These are phyloP conservation scores for Cyclotella baltica DNA, from an alignment of 108 stramenopile genomes.

Conservation along the genomic window DNA sequence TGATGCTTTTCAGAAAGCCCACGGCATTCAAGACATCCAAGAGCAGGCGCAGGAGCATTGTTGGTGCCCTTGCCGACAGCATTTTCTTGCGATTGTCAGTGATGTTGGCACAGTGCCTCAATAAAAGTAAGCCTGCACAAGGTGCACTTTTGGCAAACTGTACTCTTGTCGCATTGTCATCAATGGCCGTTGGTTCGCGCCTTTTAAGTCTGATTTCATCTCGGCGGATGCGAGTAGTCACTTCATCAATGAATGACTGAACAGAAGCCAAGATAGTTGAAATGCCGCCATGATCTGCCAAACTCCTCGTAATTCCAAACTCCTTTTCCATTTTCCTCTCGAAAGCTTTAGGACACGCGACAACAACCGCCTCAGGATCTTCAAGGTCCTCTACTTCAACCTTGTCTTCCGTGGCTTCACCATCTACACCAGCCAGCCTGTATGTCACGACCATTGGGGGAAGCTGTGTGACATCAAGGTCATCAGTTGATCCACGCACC, in stretches of 20 bases:
- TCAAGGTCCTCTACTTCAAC: constrained; percentile 63
- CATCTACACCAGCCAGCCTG: constrained; percentile 85
- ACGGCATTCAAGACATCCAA: no score
- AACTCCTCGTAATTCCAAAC: constrained; percentile 71
- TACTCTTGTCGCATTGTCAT: constrained; percentile 49
- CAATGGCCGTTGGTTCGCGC: neutral
- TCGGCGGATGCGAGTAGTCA: constrained; percentile 68
- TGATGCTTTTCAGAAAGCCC: no score
- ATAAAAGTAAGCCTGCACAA: constrained; percentile 64
- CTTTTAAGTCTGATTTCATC: constrained; percentile 61
- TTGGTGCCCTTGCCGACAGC: constrained; percentile 80
- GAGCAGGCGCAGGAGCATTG: constrained; percentile 71
- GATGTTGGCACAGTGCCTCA: constrained; percentile 73
- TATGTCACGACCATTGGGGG: constrained; percentile 70
- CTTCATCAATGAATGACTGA: constrained; percentile 57
- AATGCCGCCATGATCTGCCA: constrained; percentile 63
- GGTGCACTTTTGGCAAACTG: constrained; percentile 64
- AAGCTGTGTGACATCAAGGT: constrained; percentile 4
- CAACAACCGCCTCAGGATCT: constrained; percentile 75
- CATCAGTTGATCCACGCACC: constrained; percentile 16
- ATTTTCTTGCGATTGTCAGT: constrained; percentile 73
- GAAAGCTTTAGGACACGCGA: constrained; percentile 44
- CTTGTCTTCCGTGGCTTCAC: constrained; percentile 90
- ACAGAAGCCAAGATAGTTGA: constrained; percentile 70
- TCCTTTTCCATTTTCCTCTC: constrained; percentile 78